Conservation (phyloP, 768 basidiomycete species). For the Tricholoma terreum region DNA sequence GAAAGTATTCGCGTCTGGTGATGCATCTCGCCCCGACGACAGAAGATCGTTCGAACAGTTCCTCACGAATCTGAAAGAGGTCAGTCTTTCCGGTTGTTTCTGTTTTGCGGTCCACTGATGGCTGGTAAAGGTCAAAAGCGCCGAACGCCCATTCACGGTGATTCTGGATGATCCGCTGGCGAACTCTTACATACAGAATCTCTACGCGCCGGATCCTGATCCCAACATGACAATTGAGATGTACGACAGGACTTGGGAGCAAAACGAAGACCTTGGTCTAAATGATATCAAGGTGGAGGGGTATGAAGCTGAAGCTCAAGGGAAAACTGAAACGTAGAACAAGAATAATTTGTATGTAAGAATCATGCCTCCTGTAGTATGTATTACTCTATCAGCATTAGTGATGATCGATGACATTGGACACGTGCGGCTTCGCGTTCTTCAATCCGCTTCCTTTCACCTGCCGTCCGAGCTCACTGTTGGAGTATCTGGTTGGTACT, state of each 20-base stretch:
- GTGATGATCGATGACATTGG: too few species aligned
- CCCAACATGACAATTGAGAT: slow-evolving; percentile 84
- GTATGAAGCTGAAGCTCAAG: slow-evolving; percentile 39
- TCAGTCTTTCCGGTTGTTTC: slow-evolving; percentile 27
- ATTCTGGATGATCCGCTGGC: slow-evolving; percentile 94
- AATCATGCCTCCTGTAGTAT: too few species aligned
- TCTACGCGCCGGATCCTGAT: slow-evolving; percentile 97
- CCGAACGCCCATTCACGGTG: slow-evolving; percentile 78
- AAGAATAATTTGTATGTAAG: not conserved
- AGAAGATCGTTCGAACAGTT: slow-evolving; percentile 70
- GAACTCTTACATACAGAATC: slow-evolving; percentile 93
- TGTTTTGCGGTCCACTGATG: not conserved
- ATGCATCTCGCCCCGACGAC: slow-evolving; percentile 50
- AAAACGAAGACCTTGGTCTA: slow-evolving; percentile 93
- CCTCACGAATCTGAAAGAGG: slow-evolving; percentile 71
- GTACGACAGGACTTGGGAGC: slow-evolving; percentile 84
- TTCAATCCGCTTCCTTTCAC: not conserved
- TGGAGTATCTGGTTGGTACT: not conserved
- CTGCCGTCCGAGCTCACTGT: not conserved
- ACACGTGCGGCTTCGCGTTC: not conserved
- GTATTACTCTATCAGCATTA: too few species aligned
- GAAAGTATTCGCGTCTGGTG: slow-evolving; percentile 78
- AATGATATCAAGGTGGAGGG: slow-evolving; percentile 86
- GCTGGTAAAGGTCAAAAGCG: slow-evolving; percentile 65
- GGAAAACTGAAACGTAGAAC: not conserved